Evolutionary conservation across 2,329 filamentous ascomycete genomes (phyloP).

Genomic region (Epichloe brachyelytri): DNA sequence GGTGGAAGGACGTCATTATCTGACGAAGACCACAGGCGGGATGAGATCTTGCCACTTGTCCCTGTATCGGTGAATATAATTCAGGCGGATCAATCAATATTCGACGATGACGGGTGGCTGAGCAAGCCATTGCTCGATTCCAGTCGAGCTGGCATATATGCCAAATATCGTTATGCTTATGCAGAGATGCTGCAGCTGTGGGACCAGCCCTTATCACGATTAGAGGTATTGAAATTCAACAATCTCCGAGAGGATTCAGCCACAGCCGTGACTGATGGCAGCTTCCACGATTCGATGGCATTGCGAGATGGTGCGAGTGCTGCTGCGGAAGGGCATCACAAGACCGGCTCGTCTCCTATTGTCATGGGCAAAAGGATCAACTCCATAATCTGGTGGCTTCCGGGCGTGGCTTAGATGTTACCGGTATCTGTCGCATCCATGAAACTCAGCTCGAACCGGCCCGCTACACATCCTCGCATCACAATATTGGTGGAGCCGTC

Average conservation of each 20-base stretch:
- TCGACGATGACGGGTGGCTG: slow-evolving; percentile 57
- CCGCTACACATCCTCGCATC: slow-evolving; percentile 29
- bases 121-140: slow-evolving; percentile 44
- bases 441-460: slow-evolving; percentile 49
- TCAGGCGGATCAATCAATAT: slow-evolving; percentile 49
- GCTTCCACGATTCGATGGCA: slow-evolving; percentile 23
- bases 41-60: slow-evolving; percentile 33
- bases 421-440: slow-evolving; percentile 48
- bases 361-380: slow-evolving; percentile 44
- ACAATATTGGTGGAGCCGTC: slow-evolving; percentile 32
- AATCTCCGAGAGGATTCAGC: slow-evolving; percentile 37
- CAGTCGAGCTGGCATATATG: slow-evolving; percentile 34
- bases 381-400: slow-evolving; percentile 36
- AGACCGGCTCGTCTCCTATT: slow-evolving; percentile 35
- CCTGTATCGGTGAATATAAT: slow-evolving; percentile 39
- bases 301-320: slow-evolving; percentile 26
- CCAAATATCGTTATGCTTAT: slow-evolving; percentile 51
- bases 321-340: slow-evolving; percentile 20
- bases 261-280: slow-evolving; percentile 16
- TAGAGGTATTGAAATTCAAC: slow-evolving; percentile 60
- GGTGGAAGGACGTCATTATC: slow-evolving; percentile 38
- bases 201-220: slow-evolving; percentile 46
- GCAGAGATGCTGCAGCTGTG: slow-evolving; percentile 58
- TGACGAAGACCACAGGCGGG: slow-evolving; percentile 37
- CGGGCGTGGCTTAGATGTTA: slow-evolving; percentile 47